Percentiles rank a stretch among this genome's conserved stretches.
These are phyloP conservation scores for Juglanconis oblonga DNA, from an alignment of 2,329 filamentous ascomycete genomes.

Conservation along the genomic window DNA sequence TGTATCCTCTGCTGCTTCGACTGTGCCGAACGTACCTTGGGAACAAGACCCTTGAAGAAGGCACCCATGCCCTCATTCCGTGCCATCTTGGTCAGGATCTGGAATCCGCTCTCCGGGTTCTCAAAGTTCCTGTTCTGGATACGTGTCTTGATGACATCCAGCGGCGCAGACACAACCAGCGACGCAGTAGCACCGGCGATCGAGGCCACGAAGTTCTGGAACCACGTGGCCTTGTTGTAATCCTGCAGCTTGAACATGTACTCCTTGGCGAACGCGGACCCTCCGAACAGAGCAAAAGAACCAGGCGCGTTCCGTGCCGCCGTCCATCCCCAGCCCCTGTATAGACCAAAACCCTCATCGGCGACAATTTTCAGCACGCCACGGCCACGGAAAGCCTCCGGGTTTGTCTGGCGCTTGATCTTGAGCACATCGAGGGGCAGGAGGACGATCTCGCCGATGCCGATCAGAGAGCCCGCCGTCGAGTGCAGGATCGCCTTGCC, in stretches of 20 bases:
- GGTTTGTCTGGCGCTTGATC: slow-evolving; percentile 99
- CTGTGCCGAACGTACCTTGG: slow-evolving; percentile 59
- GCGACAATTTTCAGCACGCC: slow-evolving; percentile 85
- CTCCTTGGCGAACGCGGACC: slow-evolving; percentile 95
- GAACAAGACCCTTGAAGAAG: slow-evolving; percentile 97
- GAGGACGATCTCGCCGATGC: slow-evolving; percentile 94
- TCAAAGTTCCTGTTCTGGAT: slow-evolving; percentile 99
- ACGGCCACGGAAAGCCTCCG: slow-evolving; percentile 92
- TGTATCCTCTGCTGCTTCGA: not conserved
- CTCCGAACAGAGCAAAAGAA: slow-evolving; percentile 96
- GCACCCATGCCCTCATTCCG: slow-evolving; percentile 79
- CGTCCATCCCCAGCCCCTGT: slow-evolving; percentile 96
- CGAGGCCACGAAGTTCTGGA: slow-evolving; percentile 95
- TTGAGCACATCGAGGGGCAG: slow-evolving; percentile 95
- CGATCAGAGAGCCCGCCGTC: slow-evolving; percentile 90
- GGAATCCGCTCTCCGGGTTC: slow-evolving; percentile 90
- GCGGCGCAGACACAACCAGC: slow-evolving; percentile 90
- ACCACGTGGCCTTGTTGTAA: slow-evolving; percentile 94
- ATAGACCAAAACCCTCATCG: slow-evolving; percentile 93
- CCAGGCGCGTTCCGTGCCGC: slow-evolving; percentile 95
- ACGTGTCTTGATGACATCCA: slow-evolving; percentile 97
- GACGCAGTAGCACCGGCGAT: slow-evolving; percentile 93
- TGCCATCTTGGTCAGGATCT: slow-evolving; percentile 89
- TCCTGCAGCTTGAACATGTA: slow-evolving; percentile 86
- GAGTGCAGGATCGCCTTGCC: slow-evolving; percentile 99